Conservation (phyloP, 1,284 basidiomycete genomes). For the Puccinia triticina region DNA sequence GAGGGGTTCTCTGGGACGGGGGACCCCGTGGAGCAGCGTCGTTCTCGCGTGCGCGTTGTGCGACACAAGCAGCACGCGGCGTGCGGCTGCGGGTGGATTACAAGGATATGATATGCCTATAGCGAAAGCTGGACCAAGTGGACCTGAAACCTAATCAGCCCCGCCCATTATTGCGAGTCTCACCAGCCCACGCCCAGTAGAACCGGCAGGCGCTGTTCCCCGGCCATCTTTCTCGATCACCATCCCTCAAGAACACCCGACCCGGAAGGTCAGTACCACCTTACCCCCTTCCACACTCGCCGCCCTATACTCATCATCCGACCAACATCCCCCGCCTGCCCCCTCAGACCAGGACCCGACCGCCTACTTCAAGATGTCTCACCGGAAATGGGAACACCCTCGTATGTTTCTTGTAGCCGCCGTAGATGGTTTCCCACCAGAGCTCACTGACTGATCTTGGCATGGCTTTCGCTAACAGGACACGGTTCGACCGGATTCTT, state of each 20-base stretch:
- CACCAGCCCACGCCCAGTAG: neutral
- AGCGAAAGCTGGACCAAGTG: neutral
- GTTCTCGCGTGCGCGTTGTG: too few species aligned
- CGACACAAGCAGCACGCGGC: too few species aligned
- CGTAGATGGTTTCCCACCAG: too few species aligned
- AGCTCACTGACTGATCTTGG: neutral
- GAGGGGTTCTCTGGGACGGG: too few species aligned
- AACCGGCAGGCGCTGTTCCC: neutral
- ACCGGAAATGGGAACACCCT: slow-evolving; percentile 58
- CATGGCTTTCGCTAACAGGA: slow-evolving; percentile 27
- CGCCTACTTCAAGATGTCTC: slow-evolving; percentile 54
- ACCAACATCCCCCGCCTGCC: neutral
- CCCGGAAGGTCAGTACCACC: slow-evolving; percentile 10
- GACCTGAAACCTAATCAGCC: neutral
- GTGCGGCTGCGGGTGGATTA: too few species aligned
- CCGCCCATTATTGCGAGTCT: slow-evolving; percentile 9
- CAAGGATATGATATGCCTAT: too few species aligned
- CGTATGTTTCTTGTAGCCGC: slow-evolving; percentile 48
- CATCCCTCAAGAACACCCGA: neutral
- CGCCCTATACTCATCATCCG: neutral
- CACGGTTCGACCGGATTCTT: slow-evolving; percentile 62
- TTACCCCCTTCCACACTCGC: neutral
- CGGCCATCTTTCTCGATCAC: neutral
- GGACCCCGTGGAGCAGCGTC: too few species aligned
- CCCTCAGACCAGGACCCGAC: neutral